Evolutionary conservation across 305 asterid species (phyloP).

Genomic region (Fraxinus albicans): DNA sequence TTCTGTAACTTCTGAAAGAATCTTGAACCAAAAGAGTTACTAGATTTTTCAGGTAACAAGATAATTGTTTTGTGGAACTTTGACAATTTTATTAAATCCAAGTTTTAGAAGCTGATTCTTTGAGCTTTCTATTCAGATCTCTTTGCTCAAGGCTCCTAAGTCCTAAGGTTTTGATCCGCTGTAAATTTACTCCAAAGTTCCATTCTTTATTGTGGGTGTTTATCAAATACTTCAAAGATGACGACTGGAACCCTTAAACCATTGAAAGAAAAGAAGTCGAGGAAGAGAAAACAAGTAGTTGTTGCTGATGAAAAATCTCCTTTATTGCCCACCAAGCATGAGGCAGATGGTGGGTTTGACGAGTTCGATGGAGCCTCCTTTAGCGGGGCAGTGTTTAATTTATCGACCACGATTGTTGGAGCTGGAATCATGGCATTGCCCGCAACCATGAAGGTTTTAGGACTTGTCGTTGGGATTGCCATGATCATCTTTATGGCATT

Average conservation of each 20-base stretch:
- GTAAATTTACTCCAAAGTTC: conserved; percentile 11
- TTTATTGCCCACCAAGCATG: conserved; percentile 67
- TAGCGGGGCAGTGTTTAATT: conserved; percentile 94
- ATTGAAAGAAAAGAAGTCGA: conserved; percentile 51
- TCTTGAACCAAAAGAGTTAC: neutral
- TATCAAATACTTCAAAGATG: conserved; percentile 41
- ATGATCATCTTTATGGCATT: conserved; percentile 84
- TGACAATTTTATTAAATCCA: conserved; percentile 9
- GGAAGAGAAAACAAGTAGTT: conserved; percentile 47
- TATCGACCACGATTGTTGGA: conserved; percentile 59
- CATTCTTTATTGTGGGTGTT: neutral
- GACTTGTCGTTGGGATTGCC: conserved; percentile 72
- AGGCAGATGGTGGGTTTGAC: conserved; percentile 55
- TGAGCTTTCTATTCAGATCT: conserved; percentile 28
- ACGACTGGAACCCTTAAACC: conserved; percentile 50
- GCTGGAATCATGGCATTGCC: conserved; percentile 96
- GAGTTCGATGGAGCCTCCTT: conserved; percentile 98
- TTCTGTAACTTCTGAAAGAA: conserved; percentile 15
- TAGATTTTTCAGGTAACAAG: neutral
- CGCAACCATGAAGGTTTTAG: conserved; percentile 93
- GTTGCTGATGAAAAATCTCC: conserved; percentile 66
- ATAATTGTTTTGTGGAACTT: neutral
- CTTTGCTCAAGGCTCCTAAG: conserved; percentile 7
- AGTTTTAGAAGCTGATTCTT: conserved; percentile 18
- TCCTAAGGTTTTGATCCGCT: conserved; percentile 2